Evolutionary conservation across 495 filamentous ascomycete genomes (phyloP), one percentile per base, ranked within the genome.

Genomic region (Neurospora sp.): DNA sequence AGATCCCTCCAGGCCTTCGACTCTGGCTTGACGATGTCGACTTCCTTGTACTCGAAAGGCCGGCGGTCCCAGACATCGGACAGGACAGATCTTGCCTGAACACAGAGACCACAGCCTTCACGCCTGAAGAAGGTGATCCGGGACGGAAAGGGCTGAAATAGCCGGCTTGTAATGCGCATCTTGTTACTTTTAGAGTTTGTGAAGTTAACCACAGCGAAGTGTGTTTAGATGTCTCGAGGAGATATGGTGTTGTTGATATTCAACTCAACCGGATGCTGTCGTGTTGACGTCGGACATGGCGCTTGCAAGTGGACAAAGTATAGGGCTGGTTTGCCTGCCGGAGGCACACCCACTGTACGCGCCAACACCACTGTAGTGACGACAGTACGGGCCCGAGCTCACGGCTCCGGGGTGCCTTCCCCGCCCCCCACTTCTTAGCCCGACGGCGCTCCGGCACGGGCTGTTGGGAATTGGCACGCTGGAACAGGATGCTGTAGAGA

Each of bases 111-210:
- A 80, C 94, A 97, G 75, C 90, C 89, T 27, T 87, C 81, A 16
- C 94, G 89, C 0, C 92, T 95, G 81, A 97, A 97, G 8, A 97
- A 84, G 0, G 93, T 97, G 73, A 97, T 86, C 42, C 90, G 87
- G 75, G 87, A 88, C 14, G 53, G 27, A 18, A 65, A 65, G 8
- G 86, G 86, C 70, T 90, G 87, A 70, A 87, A 79, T 3, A 90
- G 82, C 47, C 81, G 77, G 22, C 68, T 22, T 0, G 84, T 81
- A 31, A 75, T 72, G 39, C 77, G 81, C 85, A 87, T 87, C 27
- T 59, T 74, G 47, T 40, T 27, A 0, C 27, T 65, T 1, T 65
- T 0, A 2, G 12, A 1, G 14, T 35, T 8, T 61, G 2, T 35
- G 53, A 37, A 65, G 31, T 35, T 1, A 53, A 6, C 47, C 47